Conservation (phyloP, 306 rosid genomes). For the Mucuna pruriens region DNA sequence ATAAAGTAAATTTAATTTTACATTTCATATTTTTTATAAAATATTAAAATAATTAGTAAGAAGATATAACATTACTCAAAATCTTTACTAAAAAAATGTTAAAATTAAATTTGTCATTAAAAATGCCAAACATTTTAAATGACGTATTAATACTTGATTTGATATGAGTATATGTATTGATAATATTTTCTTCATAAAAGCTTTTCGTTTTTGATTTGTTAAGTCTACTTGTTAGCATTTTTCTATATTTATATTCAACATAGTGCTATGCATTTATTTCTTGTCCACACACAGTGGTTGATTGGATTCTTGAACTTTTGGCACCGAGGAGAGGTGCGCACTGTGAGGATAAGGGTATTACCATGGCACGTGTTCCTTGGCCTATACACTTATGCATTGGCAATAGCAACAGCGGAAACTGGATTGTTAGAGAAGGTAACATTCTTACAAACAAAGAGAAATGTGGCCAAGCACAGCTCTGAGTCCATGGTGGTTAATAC, state of each 20-base stretch:
- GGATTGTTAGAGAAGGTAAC: constrained; percentile 87
- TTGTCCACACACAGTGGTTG: constrained; percentile 68
- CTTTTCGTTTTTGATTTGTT: not conserved
- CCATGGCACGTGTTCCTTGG: constrained; percentile 94
- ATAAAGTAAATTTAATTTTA: too few species aligned
- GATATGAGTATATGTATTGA: too few species aligned
- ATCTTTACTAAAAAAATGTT: too few species aligned
- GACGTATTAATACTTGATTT: not conserved
- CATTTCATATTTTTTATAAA: too few species aligned
- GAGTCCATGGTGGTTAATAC: constrained; percentile 77
- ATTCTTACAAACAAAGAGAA: constrained; percentile 70
- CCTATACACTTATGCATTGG: constrained; percentile 76
- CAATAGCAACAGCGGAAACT: constrained; percentile 89
- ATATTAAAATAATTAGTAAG: too few species aligned
- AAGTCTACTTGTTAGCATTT: not conserved
- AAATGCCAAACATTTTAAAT: not conserved
- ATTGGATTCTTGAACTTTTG: constrained; percentile 88
- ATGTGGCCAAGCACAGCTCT: constrained; percentile 52
- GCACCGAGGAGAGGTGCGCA: constrained; percentile 76
- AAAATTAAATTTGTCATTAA: too few species aligned
- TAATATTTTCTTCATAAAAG: too few species aligned
- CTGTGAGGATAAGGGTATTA: constrained; percentile 61
- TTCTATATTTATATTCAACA: not conserved
- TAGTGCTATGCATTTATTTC: not conserved
- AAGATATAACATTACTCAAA: too few species aligned